These are phyloP conservation scores for Ophiostoma tasmaniense DNA, from an alignment of 2,329 filamentous ascomycete genomes.

Conservation along the genomic window DNA sequence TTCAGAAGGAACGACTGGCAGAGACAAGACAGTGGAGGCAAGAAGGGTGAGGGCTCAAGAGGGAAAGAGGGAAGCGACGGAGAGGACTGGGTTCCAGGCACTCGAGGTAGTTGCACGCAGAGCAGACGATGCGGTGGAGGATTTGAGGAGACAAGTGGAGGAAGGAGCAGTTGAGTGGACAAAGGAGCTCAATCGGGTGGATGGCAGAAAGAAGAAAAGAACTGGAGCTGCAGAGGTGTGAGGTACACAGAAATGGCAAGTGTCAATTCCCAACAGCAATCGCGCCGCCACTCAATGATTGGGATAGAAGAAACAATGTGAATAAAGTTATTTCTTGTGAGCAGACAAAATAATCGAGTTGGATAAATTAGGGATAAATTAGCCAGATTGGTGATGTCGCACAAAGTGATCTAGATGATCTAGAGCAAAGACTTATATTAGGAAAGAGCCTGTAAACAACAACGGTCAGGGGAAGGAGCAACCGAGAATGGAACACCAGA, in stretches of 20 bases:
- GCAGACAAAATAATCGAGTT: not conserved
- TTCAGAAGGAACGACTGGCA: constrained; percentile 6
- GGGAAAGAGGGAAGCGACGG: not conserved
- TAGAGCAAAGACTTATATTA: not conserved
- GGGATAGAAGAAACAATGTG: not conserved
- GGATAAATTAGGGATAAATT: not conserved
- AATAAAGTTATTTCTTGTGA: not conserved
- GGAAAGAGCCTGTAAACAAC: constrained; percentile 9
- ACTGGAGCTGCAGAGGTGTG: not conserved
- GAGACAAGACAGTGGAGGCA: not conserved
- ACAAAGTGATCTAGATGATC: not conserved
- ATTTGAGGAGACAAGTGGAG: constrained; percentile 7
- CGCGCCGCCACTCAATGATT: constrained; percentile 3
- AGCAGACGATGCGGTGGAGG: constrained; percentile 10
- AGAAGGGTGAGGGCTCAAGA: not conserved
- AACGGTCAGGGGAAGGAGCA: constrained; percentile 10
- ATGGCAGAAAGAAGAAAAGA: constrained; percentile 2
- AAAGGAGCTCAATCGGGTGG: constrained; percentile 5
- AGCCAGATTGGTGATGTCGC: not conserved
- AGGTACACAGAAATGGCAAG: not conserved
- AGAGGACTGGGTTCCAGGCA: constrained; percentile 19
- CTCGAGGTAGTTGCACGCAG: not conserved
- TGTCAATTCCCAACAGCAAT: constrained; percentile 4
- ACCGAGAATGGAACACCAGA: constrained; percentile 6
- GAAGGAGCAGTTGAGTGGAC: constrained; percentile 4